Percentiles rank a stretch among this genome's conserved stretches.
These are phyloP conservation scores for Vaccinium corymbosum DNA, from an alignment of 148 eudicot genomes.

Conservation along the genomic window DNA sequence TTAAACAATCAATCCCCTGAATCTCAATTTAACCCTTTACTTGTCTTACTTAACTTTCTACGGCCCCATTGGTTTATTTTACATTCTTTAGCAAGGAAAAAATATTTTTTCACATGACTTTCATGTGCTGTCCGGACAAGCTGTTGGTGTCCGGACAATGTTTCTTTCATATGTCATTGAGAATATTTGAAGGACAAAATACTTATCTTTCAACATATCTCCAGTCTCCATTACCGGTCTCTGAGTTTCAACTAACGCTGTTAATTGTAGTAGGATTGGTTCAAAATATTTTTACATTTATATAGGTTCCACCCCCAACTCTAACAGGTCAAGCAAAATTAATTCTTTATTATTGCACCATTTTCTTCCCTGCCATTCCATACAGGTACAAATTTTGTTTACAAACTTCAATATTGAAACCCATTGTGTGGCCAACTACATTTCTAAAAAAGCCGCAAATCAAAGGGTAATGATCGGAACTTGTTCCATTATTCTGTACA, in stretches of 20 bases:
- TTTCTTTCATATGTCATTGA: not conserved
- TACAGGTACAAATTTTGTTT: not conserved
- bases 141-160: not conserved
- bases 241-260: not conserved
- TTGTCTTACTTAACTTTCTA: not conserved
- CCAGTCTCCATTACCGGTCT: too few relatives aligned
- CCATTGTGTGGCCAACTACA: not conserved
- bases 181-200: not conserved
- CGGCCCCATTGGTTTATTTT: not conserved
- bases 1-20: not conserved
- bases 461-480: not conserved
- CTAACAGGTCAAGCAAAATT: not conserved
- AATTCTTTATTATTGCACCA: not conserved
- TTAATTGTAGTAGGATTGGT: slow-evolving; percentile 1
- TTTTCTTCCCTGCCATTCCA: not conserved
- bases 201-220: not conserved
- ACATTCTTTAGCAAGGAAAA: not conserved
- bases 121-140: not conserved
- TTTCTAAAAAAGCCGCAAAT: not conserved
- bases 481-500: too few relatives aligned
- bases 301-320: not conserved
- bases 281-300: not conserved
- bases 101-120: not conserved
- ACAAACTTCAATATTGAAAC: not conserved
- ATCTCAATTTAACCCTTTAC: not conserved